Evolutionary conservation across 1,284 basidiomycete genomes (phyloP).

Genomic region (Stereum hirsutum): DNA sequence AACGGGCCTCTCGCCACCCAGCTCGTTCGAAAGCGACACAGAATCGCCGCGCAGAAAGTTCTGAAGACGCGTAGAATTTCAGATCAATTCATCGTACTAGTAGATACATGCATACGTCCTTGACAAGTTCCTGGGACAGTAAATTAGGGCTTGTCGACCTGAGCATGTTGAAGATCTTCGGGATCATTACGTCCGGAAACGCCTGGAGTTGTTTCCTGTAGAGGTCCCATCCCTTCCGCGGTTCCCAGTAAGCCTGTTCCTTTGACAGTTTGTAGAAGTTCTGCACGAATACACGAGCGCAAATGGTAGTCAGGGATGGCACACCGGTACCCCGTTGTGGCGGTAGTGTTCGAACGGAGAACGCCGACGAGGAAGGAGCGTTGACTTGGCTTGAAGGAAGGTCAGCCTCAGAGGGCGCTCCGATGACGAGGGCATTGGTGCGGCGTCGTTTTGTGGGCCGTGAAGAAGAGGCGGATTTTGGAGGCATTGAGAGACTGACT

Average conservation of each 20-base stretch:
- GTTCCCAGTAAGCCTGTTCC: conserved; percentile 29
- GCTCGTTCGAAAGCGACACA: conserved; percentile 35
- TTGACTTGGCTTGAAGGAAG: conserved; percentile 21
- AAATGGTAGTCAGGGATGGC: conserved; percentile 38
- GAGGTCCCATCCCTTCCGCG: conserved; percentile 23
- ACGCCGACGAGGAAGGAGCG: conserved; percentile 39
- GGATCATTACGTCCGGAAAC: conserved; percentile 44
- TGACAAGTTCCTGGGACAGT: conserved; percentile 44
- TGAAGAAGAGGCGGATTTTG: neutral
- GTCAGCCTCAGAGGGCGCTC: conserved; percentile 34
- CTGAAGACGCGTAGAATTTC: conserved; percentile 21
- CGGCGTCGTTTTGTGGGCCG: conserved; percentile 23
- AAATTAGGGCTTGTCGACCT: conserved; percentile 37
- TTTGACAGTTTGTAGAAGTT: conserved; percentile 31
- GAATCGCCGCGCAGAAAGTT: conserved; percentile 50
- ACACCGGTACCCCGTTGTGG: conserved; percentile 18
- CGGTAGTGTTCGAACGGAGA: conserved; percentile 36
- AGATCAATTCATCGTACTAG: conserved; percentile 1
- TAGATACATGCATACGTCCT: conserved; percentile 30
- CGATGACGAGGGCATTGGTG: conserved; percentile 17
- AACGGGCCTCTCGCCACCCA: conserved; percentile 35
- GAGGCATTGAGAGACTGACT: too few species aligned
- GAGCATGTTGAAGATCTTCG: conserved; percentile 42
- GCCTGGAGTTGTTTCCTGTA: conserved; percentile 30
- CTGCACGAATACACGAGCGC: conserved; percentile 41